Evolutionary conservation across 345 rosid species (phyloP).

Genomic region (Rhizophora apiculata): DNA sequence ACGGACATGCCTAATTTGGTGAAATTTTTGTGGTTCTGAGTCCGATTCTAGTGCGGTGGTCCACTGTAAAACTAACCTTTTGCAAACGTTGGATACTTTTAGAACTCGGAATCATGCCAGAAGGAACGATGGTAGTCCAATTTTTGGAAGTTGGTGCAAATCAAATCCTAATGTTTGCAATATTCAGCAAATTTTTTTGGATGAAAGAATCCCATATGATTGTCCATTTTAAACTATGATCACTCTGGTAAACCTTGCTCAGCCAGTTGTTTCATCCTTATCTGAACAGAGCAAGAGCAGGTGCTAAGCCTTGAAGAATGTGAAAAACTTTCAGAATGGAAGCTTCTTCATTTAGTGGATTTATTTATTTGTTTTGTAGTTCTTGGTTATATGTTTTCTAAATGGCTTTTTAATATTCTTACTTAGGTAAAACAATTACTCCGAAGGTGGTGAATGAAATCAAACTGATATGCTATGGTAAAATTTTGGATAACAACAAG

Average conservation of each 20-base stretch:
- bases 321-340: not conserved
- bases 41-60: not conserved
- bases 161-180: no score
- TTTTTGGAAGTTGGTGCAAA: no score
- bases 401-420: not conserved
- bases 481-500: constrained; percentile 78
- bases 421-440: constrained; percentile 62
- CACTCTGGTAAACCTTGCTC: not conserved
- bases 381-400: not conserved
- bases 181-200: not conserved
- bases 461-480: constrained; percentile 82
- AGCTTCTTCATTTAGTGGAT: not conserved
- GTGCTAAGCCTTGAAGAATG: not conserved
- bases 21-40: not conserved
- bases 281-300: not conserved
- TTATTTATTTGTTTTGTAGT: not conserved
- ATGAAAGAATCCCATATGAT: not conserved
- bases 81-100: not conserved
- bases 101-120: no score
- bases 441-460: constrained; percentile 81
- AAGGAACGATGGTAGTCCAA: no score
- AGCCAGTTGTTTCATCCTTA: not conserved
- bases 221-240: not conserved
- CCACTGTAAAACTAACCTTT: not conserved
- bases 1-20: not conserved